Conservation (phyloP, 2,329 filamentous ascomycete species). For the Colletotrichum sp. region DNA sequence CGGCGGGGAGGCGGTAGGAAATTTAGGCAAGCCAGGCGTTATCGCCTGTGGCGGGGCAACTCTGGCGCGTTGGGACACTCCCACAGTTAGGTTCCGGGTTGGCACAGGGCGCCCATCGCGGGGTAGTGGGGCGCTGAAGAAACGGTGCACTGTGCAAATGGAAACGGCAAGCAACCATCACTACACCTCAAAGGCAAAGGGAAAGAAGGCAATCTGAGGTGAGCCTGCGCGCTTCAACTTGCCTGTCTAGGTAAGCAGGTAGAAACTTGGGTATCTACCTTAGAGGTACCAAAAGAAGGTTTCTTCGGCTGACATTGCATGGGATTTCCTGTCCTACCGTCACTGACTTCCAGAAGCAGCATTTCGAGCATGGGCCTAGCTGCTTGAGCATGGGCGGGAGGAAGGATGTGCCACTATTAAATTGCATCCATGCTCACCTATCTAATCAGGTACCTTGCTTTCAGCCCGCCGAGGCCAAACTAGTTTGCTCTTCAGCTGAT, state of each 20-base stretch:
- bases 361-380: background rate
- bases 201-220: background rate
- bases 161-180: background rate
- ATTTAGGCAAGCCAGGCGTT: constrained; percentile 8
- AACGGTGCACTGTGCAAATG: background rate
- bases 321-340: background rate
- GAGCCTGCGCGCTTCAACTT: background rate
- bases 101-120: constrained; percentile 12
- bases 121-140: constrained; percentile 21
- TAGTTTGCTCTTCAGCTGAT: background rate
- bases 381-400: background rate
- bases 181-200: background rate
- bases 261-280: background rate
- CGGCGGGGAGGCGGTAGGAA: constrained; percentile 11
- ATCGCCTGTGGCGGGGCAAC: constrained; percentile 16
- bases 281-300: background rate
- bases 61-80: background rate
- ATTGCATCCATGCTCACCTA: too few species aligned
- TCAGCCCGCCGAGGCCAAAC: background rate
- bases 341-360: background rate
- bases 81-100: background rate
- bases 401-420: background rate
- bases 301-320: background rate
- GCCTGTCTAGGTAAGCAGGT: background rate
- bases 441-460: too few species aligned